These are phyloP conservation scores for Candida railenensis DNA, from an alignment of 805 yeast genomes.

Conservation along the genomic window DNA sequence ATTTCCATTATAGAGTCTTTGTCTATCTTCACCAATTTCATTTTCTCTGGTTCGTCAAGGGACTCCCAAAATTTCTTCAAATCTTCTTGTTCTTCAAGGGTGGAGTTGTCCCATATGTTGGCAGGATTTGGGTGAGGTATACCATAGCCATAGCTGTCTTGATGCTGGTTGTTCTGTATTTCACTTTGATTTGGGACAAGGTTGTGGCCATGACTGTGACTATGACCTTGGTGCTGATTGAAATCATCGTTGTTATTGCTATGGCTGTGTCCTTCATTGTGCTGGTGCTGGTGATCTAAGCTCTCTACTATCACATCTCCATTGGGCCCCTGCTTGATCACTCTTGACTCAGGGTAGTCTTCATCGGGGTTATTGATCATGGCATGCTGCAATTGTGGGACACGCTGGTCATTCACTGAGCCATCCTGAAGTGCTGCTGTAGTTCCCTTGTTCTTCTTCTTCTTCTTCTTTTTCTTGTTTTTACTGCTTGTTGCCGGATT, in stretches of 20 bases:
- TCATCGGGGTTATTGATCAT: constrained; percentile 53
- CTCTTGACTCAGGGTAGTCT: constrained; percentile 71
- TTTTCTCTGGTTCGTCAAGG: constrained; percentile 58
- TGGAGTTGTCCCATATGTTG: constrained; percentile 47
- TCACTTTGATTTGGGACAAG: background rate
- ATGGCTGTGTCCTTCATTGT: constrained; percentile 13
- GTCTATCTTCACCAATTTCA: constrained; percentile 61
- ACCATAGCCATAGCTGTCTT: constrained; percentile 7
- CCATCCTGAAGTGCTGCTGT: constrained; percentile 10
- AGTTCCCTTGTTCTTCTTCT: constrained; percentile 22
- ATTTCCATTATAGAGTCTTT: constrained; percentile 66
- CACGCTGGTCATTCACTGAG: background rate
- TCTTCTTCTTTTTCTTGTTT: constrained; percentile 32
- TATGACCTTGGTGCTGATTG: constrained; percentile 1
- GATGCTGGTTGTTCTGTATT: constrained; percentile 4
- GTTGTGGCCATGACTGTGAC: constrained; percentile 6
- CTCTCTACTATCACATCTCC: constrained; percentile 77
- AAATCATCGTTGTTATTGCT: constrained; percentile 5
- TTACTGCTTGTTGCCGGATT: constrained; percentile 5
- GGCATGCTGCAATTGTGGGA: constrained; percentile 28
- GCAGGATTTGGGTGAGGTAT: constrained; percentile 8
- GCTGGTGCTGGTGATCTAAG: constrained; percentile 26
- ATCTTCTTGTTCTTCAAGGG: constrained; percentile 51
- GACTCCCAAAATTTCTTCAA: constrained; percentile 65
- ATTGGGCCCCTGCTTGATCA: constrained; percentile 66